Base-by-base conservation (phyloP, 2,329 filamentous ascomycete species). In the Plectosphaerella plurivora region DNA sequence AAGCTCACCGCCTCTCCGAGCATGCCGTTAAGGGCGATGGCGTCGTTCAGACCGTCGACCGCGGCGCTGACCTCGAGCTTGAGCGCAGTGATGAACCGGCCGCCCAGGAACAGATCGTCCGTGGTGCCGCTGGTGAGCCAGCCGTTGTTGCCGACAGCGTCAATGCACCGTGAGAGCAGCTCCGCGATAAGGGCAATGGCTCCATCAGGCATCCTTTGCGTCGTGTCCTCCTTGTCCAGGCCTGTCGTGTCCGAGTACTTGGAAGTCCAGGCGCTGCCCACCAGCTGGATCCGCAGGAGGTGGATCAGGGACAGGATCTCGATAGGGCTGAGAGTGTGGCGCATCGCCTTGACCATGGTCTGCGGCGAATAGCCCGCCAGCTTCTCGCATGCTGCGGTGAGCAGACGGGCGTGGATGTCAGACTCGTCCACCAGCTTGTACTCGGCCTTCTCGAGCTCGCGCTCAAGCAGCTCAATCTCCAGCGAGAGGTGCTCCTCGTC, bases 201-300 rank as follows among this genome's bases (percentile, higher is more conserved):
- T 48, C 82, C 82, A 60, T 91, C 84, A 18, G 86, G 82, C 0
- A 83, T 81, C 4, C 75, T 72, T 15, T 39, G 52, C 12, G 53
- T 42, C 4, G 75, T 72, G 14, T 51, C 54, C n/a, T 60, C 55
- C 11, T 73, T 65, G 47, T 80, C 75, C 28, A 76, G 71, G 49
- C 73, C 68, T 15, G 78, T 77, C 11, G 72, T 68, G 60, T 88
- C 86, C 37, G 88, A 70, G 66, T 91, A 91, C 20, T 82, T 77
- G 16, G 83, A 81, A 1, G 87, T 90, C 89, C 89, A 93, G 33
- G 86, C 85, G 53, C 88, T 88, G 57, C 84, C 82, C 49, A 85
- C 82, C 45, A 93, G 76, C 69, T 92, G 87, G 57, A 87, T 77
- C 52, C 88, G 83, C 28, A 93, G 75, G 6, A 91, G 75, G 58